phyloP scores from a whole-genome alignment of 257 asterid genomes.

The Perilla frutescens region DNA sequence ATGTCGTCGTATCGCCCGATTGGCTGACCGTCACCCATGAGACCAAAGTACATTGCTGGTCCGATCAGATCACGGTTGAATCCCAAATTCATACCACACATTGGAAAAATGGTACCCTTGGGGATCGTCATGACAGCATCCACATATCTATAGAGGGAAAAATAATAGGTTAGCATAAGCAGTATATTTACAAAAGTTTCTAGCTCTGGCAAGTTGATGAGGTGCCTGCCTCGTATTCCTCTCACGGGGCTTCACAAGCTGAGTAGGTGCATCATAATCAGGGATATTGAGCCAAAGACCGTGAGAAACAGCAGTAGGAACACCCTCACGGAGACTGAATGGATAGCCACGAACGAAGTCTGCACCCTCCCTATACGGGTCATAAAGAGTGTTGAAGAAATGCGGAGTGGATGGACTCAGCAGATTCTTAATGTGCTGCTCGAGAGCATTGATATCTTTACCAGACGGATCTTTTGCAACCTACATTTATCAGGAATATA shows the following conservation, averaged over 20 bases:
- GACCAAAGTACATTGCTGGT: conserved; percentile 95
- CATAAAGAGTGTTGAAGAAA: conserved; percentile 87
- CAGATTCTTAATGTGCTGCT: conserved; percentile 84
- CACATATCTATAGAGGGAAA: conserved; percentile 56
- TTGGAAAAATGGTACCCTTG: conserved; percentile 77
- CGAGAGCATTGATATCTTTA: conserved; percentile 76
- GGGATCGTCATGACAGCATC: conserved; percentile 88
- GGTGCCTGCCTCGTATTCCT: conserved; percentile 65
- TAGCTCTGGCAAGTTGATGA: not conserved
- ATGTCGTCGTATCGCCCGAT: conserved; percentile 60
- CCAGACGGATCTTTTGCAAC: conserved; percentile 90
- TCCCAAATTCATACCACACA: conserved; percentile 85
- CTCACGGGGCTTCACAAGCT: conserved; percentile 90
- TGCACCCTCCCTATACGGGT: conserved; percentile 81
- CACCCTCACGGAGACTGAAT: conserved; percentile 88
- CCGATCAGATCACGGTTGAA: conserved; percentile 85
- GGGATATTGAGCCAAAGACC: conserved; percentile 92
- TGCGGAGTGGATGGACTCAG: conserved; percentile 74
- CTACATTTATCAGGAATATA: conserved; percentile 34
- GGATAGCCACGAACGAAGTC: conserved; percentile 92
- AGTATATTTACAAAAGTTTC: not conserved
- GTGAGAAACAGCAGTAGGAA: conserved; percentile 77
- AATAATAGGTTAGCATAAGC: not conserved
- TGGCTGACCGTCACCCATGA: conserved; percentile 91
- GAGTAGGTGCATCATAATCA: conserved; percentile 89